Percentiles rank a stretch among this genome's conserved stretches.
Conservation (phyloP, 139 green algal genomes). For the Eudorina sp. region DNA sequence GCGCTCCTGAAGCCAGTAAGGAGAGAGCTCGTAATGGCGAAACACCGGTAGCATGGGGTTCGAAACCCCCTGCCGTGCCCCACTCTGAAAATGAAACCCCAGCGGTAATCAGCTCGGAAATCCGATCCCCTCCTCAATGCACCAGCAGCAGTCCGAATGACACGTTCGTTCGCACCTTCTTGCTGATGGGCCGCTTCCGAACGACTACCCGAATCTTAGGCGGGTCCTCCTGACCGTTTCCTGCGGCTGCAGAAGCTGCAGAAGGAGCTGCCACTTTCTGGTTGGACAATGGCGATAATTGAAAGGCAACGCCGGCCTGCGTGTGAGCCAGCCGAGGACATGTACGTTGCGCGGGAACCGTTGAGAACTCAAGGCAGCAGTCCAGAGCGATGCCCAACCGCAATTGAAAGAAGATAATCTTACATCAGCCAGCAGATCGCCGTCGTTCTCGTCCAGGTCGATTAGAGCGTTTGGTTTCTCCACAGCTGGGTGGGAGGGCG, state of each 20-base stretch:
- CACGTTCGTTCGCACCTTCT: slow-evolving; percentile 72
- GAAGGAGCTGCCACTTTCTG: slow-evolving; percentile 7
- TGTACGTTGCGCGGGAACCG: slow-evolving; percentile 6
- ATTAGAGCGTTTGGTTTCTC: slow-evolving; percentile 67
- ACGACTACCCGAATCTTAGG: slow-evolving; percentile 93
- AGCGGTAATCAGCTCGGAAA: too few species aligned
- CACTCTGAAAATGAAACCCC: too few species aligned
- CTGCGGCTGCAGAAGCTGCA: not conserved
- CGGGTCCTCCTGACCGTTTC: slow-evolving; percentile 47
- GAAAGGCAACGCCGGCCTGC: slow-evolving; percentile 51
- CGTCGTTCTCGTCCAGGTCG: slow-evolving; percentile 86
- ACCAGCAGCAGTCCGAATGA: too few species aligned
- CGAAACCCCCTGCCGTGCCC: too few species aligned
- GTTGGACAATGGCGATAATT: slow-evolving; percentile 51
- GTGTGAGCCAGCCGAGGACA: not conserved
- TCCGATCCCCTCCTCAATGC: too few species aligned
- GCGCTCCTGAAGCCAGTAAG: too few species aligned
- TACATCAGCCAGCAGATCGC: slow-evolving; percentile 71
- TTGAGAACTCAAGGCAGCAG: not conserved
- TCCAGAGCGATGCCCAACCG: not conserved
- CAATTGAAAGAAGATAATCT: not conserved
- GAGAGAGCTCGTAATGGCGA: too few species aligned
- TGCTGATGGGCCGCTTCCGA: slow-evolving; percentile 95
- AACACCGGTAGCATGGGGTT: too few species aligned
- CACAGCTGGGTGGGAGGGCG: not conserved